Conservation (phyloP, 139 green algal species). For the Tetradesmus obliquus region DNA sequence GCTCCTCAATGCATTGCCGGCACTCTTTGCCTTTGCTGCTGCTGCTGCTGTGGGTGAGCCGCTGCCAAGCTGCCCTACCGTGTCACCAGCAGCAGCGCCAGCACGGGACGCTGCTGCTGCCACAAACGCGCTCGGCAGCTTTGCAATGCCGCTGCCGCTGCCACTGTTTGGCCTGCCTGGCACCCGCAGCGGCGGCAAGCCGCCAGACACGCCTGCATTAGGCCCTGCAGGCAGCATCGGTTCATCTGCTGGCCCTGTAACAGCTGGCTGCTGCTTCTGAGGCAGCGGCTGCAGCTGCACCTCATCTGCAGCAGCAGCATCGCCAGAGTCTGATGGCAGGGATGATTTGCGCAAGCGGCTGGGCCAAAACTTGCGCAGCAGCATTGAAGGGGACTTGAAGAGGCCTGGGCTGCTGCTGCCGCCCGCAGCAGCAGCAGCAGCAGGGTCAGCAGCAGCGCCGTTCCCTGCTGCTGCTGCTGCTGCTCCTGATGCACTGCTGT, state of each 20-base stretch:
- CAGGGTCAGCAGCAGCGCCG: neutral
- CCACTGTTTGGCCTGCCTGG: neutral
- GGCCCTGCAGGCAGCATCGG: neutral
- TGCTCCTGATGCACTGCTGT: neutral
- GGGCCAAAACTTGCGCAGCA: neutral
- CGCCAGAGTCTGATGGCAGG: neutral
- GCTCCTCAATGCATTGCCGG: neutral
- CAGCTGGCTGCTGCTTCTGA: neutral
- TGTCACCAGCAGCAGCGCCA: neutral
- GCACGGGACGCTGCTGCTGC: neutral
- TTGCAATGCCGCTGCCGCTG: constrained; percentile 8
- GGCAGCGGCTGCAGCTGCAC: neutral
- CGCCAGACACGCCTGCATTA: neutral
- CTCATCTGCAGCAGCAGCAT: neutral
- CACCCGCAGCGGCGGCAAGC: neutral
- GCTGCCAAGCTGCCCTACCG: neutral
- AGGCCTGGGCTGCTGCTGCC: neutral
- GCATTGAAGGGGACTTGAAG: neutral
- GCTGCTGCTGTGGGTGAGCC: neutral
- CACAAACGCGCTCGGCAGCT: neutral
- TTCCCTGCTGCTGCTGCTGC: neutral
- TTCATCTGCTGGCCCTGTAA: neutral
- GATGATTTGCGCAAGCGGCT: neutral
- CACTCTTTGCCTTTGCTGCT: neutral
- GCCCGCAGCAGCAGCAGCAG: neutral